These are phyloP conservation scores for Stephania cephalantha DNA, from an alignment of 164 flowering plant genomes.

Conservation along the genomic window DNA sequence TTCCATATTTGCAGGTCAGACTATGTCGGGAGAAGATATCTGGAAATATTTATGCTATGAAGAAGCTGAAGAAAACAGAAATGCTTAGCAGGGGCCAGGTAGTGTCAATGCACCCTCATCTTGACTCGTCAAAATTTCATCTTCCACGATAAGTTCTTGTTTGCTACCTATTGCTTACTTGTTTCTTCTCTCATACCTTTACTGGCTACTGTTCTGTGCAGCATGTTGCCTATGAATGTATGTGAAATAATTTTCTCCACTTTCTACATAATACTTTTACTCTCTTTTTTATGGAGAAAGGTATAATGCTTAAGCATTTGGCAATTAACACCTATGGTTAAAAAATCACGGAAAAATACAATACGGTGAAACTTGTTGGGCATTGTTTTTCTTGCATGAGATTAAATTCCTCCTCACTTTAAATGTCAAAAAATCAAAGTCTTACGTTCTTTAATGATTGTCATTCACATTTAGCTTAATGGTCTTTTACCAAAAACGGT, in stretches of 20 bases:
- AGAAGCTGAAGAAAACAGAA: constrained; percentile 91
- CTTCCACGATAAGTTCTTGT: neutral
- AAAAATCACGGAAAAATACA: too few species aligned
- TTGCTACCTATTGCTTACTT: neutral
- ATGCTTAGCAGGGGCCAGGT: constrained; percentile 98
- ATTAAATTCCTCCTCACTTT: too few species aligned
- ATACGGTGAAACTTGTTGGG: too few species aligned
- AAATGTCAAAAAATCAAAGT: too few species aligned
- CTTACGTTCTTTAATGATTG: too few species aligned
- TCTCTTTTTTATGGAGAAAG: too few species aligned
- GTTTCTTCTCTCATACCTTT: neutral
- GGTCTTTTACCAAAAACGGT: too few species aligned
- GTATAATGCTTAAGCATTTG: too few species aligned
- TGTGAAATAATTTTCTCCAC: neutral
- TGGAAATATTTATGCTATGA: constrained; percentile 89
- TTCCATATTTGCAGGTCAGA: constrained; percentile 55
- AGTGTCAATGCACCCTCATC: constrained; percentile 12
- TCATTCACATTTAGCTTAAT: too few species aligned
- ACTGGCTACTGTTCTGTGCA: neutral
- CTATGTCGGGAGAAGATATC: constrained; percentile 74
- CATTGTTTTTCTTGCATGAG: too few species aligned
- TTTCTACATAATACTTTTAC: neutral
- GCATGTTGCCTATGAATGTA: neutral
- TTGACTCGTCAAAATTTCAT: neutral
- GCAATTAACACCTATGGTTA: too few species aligned